phyloP scores from a whole-genome alignment of 129 eudicot species.

The Escallonia herrerae region DNA sequence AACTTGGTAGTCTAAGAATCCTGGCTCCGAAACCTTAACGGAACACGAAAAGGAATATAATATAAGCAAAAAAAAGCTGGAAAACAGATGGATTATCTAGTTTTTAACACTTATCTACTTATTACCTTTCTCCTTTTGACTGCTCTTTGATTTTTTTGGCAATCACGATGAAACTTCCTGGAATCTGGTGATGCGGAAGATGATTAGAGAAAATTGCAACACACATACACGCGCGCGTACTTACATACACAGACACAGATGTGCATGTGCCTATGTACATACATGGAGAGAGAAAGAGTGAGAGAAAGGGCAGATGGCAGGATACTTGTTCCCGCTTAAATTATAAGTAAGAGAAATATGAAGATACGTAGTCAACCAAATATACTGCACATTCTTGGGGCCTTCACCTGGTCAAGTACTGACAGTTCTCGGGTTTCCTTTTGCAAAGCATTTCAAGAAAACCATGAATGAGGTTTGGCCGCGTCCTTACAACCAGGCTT shows the following conservation, averaged over 20 bases:
- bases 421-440: too few species aligned
- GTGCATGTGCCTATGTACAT: background rate
- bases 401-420: conserved; percentile 4
- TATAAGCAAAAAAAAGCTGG: background rate
- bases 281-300: background rate
- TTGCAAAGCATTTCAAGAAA: too few species aligned
- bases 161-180: conserved; percentile 31
- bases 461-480: too few species aligned
- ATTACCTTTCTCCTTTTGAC: conserved; percentile 64
- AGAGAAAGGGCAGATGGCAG: background rate
- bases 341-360: background rate
- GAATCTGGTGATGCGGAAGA: conserved; percentile 24
- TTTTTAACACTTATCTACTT: background rate
- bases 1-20: conserved; percentile 25
- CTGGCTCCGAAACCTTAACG: conserved; percentile 35
- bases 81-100: background rate
- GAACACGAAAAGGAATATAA: background rate
- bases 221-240: background rate
- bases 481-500: too few species aligned
- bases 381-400: background rate
- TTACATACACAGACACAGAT: background rate
- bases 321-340: background rate
- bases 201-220: background rate
- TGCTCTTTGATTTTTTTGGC: conserved; percentile 49
- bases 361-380: background rate